A percentile compares a stretch with the other conserved stretches of the same genome.
Conservation (phyloP, 2,329 filamentous ascomycete genomes). For the Colletotrichum nymphaeae region DNA sequence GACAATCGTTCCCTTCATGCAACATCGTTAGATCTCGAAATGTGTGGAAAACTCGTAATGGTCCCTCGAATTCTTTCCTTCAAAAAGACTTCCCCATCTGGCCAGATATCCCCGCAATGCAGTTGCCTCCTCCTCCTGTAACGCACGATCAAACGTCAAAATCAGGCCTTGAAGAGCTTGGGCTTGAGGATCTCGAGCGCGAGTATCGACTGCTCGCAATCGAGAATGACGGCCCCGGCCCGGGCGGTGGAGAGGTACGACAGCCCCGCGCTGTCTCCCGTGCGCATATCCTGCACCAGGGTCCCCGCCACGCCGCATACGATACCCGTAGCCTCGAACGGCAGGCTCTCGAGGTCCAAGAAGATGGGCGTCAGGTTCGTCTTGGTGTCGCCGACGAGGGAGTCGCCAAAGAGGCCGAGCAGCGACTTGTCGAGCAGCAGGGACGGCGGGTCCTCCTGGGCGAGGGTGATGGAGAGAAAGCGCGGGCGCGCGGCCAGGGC, state of each 20-base stretch:
- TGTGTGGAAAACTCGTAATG: not conserved
- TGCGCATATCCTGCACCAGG: constrained; percentile 78
- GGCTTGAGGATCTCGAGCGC: constrained; percentile 77
- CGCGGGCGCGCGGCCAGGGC: constrained; percentile 71
- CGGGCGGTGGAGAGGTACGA: constrained; percentile 91
- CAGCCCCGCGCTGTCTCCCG: constrained; percentile 74
- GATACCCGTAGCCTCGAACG: constrained; percentile 91
- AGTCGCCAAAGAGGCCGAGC: constrained; percentile 74
- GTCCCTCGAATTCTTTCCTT: not conserved
- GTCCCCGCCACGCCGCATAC: constrained; percentile 92
- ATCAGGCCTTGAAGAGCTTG: constrained; percentile 53
- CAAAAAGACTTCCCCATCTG: not conserved
- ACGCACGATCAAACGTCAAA: not conserved
- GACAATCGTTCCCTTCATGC: constrained; percentile 27
- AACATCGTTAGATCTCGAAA: constrained; percentile 19
- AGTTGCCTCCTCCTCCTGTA: not conserved
- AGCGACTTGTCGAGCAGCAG: constrained; percentile 78
- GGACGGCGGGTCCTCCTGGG: constrained; percentile 79
- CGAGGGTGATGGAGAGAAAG: constrained; percentile 80
- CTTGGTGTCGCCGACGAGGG: constrained; percentile 80
- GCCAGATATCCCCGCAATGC: not conserved
- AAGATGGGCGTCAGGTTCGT: constrained; percentile 86
- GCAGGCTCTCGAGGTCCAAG: constrained; percentile 82
- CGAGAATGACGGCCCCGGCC: constrained; percentile 89
- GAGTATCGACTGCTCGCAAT: constrained; percentile 76